phyloP scores from a whole-genome alignment of 164 flowering plant genomes.

The Liriodendron chinense region DNA sequence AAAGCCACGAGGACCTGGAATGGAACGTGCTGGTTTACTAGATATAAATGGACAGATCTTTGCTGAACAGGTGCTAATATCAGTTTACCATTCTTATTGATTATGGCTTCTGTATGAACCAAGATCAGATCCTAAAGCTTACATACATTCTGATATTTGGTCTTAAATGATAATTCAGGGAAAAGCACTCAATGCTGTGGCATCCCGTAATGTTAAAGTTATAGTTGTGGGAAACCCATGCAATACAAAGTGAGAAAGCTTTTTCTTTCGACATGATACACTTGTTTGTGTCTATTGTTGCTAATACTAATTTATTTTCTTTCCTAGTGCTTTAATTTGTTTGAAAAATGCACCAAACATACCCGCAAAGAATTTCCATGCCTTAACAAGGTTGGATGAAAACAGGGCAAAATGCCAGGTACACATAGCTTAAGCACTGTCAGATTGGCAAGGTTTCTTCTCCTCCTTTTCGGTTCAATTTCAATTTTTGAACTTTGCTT shows the following conservation, averaged over 20 bases:
- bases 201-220: conserved; percentile 89
- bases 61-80: conserved; percentile 72
- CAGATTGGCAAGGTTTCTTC: background rate
- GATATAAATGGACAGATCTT: conserved; percentile 92
- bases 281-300: conserved; percentile 1
- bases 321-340: conserved; percentile 80
- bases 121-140: background rate
- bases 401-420: conserved; percentile 98
- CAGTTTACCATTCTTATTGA: background rate
- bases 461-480: background rate
- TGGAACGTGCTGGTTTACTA: conserved; percentile 87
- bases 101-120: background rate
- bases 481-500: background rate
- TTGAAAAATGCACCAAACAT: conserved; percentile 92
- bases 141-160: conserved; percentile 1
- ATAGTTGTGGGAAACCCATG: conserved; percentile 96
- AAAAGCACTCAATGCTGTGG: conserved; percentile 88
- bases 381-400: conserved; percentile 92
- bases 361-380: conserved; percentile 94
- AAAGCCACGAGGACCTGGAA: conserved; percentile 99
- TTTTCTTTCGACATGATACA: background rate
- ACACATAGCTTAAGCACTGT: conserved; percentile 3
- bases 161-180: conserved; percentile 40
- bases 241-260: conserved; percentile 74
- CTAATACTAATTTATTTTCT: conserved; percentile 5